These are phyloP conservation scores for Globisporangium cylindrosporum DNA, from an alignment of 352 stramenopile genomes.

Conservation along the genomic window DNA sequence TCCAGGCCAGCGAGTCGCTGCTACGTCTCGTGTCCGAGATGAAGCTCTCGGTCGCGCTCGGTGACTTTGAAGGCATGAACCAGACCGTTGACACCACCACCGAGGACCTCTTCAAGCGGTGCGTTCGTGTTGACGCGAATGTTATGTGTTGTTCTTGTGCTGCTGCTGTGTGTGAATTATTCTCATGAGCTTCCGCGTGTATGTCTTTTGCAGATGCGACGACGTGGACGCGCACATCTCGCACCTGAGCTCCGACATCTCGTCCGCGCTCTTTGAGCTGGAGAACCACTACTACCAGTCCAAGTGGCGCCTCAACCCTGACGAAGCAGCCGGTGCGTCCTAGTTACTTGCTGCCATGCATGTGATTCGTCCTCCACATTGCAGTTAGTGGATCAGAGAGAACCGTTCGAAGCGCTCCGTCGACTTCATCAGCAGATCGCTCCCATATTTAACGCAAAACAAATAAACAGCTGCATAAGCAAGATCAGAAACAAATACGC, in stretches of 20 bases:
- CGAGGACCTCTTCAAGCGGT: slow-evolving; percentile 71
- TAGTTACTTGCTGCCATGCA: neutral
- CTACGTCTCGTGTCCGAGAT: slow-evolving; percentile 81
- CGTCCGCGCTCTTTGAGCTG: slow-evolving; percentile 76
- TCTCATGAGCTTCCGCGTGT: neutral
- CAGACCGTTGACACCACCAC: slow-evolving; percentile 74
- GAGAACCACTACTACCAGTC: slow-evolving; percentile 85
- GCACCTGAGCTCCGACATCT: slow-evolving; percentile 77
- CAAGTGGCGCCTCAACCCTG: slow-evolving; percentile 55
- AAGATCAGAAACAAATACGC: neutral
- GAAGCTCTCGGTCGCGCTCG: slow-evolving; percentile 74
- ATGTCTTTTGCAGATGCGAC: slow-evolving; percentile 49
- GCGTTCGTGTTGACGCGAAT: slow-evolving; percentile 6
- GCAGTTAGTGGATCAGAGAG: neutral
- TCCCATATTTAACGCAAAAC: slow-evolving; percentile 10
- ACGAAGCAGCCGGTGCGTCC: neutral
- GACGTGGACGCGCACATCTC: slow-evolving; percentile 77
- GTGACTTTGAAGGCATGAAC: slow-evolving; percentile 86
- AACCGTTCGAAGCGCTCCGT: neutral
- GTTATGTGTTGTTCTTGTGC: neutral
- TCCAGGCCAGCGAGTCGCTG: slow-evolving; percentile 77
- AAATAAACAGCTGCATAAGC: neutral
- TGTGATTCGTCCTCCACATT: neutral
- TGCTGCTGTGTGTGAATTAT: neutral
- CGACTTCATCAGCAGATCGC: neutral